Evolutionary conservation across 768 basidiomycete species (phyloP).

Genomic region (Rhizopogon vesiculosus): DNA sequence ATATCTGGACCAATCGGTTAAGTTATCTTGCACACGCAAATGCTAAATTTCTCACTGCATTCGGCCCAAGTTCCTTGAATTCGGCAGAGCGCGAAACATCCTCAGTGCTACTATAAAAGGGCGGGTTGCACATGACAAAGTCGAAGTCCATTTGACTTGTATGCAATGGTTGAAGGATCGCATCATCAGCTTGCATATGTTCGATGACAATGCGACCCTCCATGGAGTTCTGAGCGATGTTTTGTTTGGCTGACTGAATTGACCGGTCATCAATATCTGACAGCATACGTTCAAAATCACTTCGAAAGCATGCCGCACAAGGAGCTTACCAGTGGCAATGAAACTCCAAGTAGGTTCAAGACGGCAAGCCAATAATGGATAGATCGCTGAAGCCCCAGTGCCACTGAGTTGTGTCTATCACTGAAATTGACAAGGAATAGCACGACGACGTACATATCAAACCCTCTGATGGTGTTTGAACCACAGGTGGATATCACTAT

Average conservation of each 20-base stretch:
- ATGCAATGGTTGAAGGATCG: constrained; percentile 37
- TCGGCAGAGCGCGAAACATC: constrained; percentile 60
- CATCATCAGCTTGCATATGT: constrained; percentile 28
- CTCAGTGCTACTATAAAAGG: constrained; percentile 77
- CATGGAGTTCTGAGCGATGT: constrained; percentile 56
- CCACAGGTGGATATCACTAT: constrained; percentile 35
- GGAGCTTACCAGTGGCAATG: constrained; percentile 57
- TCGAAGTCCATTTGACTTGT: constrained; percentile 36
- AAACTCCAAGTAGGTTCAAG: constrained; percentile 53
- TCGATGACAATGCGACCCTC: constrained; percentile 45
- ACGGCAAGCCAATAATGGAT: constrained; percentile 69
- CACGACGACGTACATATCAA: constrained; percentile 66
- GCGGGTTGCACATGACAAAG: constrained; percentile 95
- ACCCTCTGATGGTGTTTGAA: constrained; percentile 35
- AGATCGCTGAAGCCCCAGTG: constrained; percentile 88
- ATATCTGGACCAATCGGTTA: constrained; percentile 45
- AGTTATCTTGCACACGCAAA: background rate
- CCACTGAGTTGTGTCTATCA: constrained; percentile 46
- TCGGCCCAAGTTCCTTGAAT: constrained; percentile 62
- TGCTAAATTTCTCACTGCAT: constrained; percentile 49
- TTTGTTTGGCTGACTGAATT: constrained; percentile 45
- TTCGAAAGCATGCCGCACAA: background rate
- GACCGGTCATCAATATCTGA: constrained; percentile 73
- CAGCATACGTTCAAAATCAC: background rate
- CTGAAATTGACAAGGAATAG: background rate